Evolutionary conservation across 352 stramenopile genomes (phyloP).

Genomic region (Hyaloperonospora brassicae): DNA sequence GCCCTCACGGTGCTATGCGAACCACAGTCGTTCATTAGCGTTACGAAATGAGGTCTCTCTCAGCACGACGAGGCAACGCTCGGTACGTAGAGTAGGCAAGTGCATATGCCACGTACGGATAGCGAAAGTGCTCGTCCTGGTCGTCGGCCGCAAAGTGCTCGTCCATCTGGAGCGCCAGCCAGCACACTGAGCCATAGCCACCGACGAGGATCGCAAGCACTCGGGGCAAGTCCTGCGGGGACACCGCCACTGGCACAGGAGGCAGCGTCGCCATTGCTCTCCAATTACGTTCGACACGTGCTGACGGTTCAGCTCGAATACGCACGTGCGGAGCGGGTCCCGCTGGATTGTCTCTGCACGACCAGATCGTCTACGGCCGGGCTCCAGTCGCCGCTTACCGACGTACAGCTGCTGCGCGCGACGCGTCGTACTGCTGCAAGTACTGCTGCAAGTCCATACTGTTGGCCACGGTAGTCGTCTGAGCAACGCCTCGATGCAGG

Average conservation of each 20-base stretch:
- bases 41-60: not conserved
- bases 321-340: not conserved
- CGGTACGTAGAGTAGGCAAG: too few species aligned
- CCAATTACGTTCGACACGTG: too few species aligned
- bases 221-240: conserved; percentile 42
- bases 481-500: conserved; percentile 66
- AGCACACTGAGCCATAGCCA: conserved; percentile 26
- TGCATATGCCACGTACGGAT: conserved; percentile 27
- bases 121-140: conserved; percentile 40
- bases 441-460: conserved; percentile 62
- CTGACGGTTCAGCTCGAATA: too few species aligned
- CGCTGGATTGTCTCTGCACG: not conserved
- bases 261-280: conserved; percentile 10
- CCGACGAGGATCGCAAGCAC: conserved; percentile 27
- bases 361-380: too few species aligned
- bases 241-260: conserved; percentile 50
- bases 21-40: not conserved
- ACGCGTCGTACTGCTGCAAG: conserved; percentile 28
- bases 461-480: conserved; percentile 68
- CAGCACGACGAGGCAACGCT: not conserved
- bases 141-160: conserved; percentile 34
- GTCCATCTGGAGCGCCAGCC: conserved; percentile 50
- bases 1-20: conserved; percentile 35
- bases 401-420: conserved; percentile 4
- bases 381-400: not conserved